phyloP scores from a whole-genome alignment of 2,329 filamentous ascomycete species.

The Malbranchea cinnamomea region DNA sequence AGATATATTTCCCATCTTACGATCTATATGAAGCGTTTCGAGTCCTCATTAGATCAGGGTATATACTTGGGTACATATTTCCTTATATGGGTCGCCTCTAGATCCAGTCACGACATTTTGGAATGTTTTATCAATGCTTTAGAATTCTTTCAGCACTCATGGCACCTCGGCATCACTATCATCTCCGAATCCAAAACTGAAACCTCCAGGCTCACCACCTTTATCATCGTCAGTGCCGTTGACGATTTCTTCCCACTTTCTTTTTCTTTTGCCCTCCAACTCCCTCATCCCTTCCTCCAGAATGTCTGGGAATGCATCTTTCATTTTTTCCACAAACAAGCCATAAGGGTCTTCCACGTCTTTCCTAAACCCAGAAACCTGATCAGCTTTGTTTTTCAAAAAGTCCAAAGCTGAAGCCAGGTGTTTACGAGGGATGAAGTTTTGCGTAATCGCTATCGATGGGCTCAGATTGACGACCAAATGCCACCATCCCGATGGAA shows the following conservation, averaged over 20 bases:
- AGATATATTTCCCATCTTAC: constrained; percentile 12
- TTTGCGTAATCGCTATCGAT: constrained; percentile 83
- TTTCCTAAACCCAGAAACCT: constrained; percentile 72
- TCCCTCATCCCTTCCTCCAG: constrained; percentile 50
- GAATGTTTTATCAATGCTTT: no score
- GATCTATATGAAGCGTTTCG: background rate
- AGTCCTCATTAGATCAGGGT: constrained; percentile 1
- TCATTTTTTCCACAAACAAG: constrained; percentile 58
- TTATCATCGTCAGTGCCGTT: constrained; percentile 36
- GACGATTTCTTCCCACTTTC: constrained; percentile 74
- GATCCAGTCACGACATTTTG: no score
- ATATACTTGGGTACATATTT: background rate
- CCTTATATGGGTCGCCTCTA: no score
- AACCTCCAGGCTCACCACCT: constrained; percentile 27
- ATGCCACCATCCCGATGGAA: constrained; percentile 95
- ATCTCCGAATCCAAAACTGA: constrained; percentile 51
- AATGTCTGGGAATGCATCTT: constrained; percentile 48
- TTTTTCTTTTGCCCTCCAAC: constrained; percentile 52
- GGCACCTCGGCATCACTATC: constrained; percentile 39
- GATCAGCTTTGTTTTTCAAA: constrained; percentile 63
- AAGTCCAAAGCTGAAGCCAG: constrained; percentile 65
- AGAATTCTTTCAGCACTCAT: constrained; percentile 15
- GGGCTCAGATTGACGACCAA: constrained; percentile 78
- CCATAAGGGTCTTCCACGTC: constrained; percentile 57
- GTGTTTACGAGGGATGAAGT: constrained; percentile 71